These are phyloP conservation scores for Fraxinus baroniana DNA, from an alignment of 305 asterid species.

Conservation along the genomic window DNA sequence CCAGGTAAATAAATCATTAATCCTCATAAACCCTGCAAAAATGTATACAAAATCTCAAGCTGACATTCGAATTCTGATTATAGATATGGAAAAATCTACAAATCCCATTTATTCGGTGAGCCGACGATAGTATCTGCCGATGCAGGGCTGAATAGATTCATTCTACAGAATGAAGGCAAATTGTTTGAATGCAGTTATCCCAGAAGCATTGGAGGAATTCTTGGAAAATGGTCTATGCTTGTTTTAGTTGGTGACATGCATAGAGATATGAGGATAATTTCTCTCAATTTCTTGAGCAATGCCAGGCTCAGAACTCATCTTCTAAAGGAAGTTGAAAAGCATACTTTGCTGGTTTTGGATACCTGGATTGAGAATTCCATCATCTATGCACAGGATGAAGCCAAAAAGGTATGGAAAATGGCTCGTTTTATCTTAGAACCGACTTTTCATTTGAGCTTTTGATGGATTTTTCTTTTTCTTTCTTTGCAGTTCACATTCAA, in stretches of 20 bases:
- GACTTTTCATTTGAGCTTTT: not conserved
- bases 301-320: constrained; percentile 71
- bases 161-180: constrained; percentile 75
- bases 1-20: constrained; percentile 48
- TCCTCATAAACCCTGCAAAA: not conserved
- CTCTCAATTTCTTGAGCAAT: constrained; percentile 73
- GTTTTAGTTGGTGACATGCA: constrained; percentile 94
- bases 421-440: not conserved
- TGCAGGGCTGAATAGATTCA: constrained; percentile 73
- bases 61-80: not conserved
- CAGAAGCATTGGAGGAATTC: constrained; percentile 87
- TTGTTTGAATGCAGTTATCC: constrained; percentile 90
- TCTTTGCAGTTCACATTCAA: constrained; percentile 72
- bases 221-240: constrained; percentile 96
- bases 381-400: constrained; percentile 79
- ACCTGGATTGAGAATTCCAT: constrained; percentile 55
- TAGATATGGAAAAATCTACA: constrained; percentile 83
- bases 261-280: constrained; percentile 76
- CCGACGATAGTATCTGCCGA: constrained; percentile 82
- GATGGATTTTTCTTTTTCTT: not conserved
- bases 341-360: constrained; percentile 63
- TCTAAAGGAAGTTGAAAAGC: constrained; percentile 65
- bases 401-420: constrained; percentile 59
- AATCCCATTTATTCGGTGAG: constrained; percentile 83
- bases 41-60: not conserved